A percentile compares a stretch with the other conserved stretches of the same genome.
These are phyloP conservation scores for Nothophaeocryptopus gaeumannii DNA, from an alignment of 2,329 filamentous ascomycete species.

Conservation along the genomic window DNA sequence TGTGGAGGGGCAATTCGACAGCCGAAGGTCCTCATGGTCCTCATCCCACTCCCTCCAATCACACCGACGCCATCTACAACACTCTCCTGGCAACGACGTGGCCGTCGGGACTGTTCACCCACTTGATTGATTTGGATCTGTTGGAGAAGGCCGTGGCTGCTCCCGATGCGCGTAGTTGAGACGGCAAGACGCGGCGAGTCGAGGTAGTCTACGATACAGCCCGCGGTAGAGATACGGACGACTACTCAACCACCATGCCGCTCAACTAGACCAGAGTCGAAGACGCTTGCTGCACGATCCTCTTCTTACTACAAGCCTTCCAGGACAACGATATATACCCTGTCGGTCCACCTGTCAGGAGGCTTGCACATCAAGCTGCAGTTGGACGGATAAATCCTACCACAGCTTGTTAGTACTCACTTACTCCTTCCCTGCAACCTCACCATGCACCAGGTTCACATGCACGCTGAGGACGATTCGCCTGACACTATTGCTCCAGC, in stretches of 20 bases:
- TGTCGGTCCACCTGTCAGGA: not conserved
- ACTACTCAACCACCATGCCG: too few relatives aligned
- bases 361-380: conserved; percentile 3
- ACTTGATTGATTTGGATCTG: conserved; percentile 1
- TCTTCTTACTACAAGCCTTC: not conserved
- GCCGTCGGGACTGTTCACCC: conserved; percentile 5
- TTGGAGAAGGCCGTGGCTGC: not conserved
- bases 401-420: conserved; percentile 12
- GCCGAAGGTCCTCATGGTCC: conserved; percentile 1
- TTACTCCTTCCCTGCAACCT: conserved; percentile 1
- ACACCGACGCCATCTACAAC: not conserved
- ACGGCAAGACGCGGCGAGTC: too few relatives aligned
- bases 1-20: conserved; percentile 8
- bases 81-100: not conserved
- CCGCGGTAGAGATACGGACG: too few relatives aligned
- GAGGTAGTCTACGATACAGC: too few relatives aligned
- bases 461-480: conserved; percentile 14
- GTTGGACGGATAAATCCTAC: conserved; percentile 2
- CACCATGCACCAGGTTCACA: conserved; percentile 29
- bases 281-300: conserved; percentile 3
- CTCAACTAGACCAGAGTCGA: not conserved
- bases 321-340: conserved; percentile 7
- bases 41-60: conserved; percentile 7
- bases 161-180: conserved; percentile 2
- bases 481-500: conserved; percentile 21